phyloP scores from a whole-genome alignment of 2,329 filamentous ascomycete genomes.

The Neonectria magnoliae region DNA sequence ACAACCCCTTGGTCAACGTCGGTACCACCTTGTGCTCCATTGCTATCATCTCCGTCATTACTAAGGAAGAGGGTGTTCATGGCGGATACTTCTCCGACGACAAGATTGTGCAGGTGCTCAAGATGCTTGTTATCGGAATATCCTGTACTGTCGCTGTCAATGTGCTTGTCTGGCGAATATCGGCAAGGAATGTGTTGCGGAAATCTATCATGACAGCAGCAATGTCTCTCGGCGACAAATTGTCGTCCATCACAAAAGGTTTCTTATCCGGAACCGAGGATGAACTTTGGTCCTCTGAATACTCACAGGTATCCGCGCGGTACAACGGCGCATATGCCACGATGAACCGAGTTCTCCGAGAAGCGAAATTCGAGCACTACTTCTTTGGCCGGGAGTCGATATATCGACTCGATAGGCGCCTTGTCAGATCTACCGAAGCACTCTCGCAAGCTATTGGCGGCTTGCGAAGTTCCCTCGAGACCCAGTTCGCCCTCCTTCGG shows the following conservation, averaged over 20 bases:
- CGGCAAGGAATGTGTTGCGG: constrained; percentile 78
- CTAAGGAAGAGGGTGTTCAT: constrained; percentile 90
- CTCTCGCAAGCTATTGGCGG: constrained; percentile 91
- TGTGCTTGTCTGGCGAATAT: constrained; percentile 80
- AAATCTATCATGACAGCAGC: constrained; percentile 78
- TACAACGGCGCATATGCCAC: constrained; percentile 75
- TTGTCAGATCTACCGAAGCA: constrained; percentile 86
- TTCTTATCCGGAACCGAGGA: constrained; percentile 87
- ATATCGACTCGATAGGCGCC: constrained; percentile 79
- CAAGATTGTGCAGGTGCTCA: constrained; percentile 84
- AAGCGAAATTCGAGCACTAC: constrained; percentile 92
- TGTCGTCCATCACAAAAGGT: constrained; percentile 81
- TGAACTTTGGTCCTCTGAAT: constrained; percentile 75
- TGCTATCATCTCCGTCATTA: constrained; percentile 88
- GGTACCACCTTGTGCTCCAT: constrained; percentile 88
- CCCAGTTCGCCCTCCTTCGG: constrained; percentile 20
- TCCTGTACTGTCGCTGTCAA: constrained; percentile 77
- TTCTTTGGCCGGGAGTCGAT: constrained; percentile 80
- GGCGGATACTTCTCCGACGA: constrained; percentile 81
- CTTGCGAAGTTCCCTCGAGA: constrained; percentile 72
- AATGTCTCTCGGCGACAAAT: constrained; percentile 80
- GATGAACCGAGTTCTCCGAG: constrained; percentile 80
- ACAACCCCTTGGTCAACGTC: constrained; percentile 83
- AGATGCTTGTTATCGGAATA: constrained; percentile 85
- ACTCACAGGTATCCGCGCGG: constrained; percentile 67